phyloP scores from a whole-genome alignment of 148 eudicot species.

The Diospyros kaki region DNA sequence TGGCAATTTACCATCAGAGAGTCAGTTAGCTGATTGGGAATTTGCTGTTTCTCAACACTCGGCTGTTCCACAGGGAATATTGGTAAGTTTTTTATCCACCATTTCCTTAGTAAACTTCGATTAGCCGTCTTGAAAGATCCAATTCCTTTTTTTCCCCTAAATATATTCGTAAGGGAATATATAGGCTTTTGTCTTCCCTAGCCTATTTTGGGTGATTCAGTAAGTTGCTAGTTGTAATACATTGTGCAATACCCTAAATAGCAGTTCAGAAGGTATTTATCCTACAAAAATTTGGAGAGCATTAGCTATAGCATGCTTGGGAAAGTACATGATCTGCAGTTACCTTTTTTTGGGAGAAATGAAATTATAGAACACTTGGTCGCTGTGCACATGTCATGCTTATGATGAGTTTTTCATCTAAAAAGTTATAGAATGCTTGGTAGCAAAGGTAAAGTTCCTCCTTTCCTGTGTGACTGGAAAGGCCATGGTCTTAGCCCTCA shows the following conservation, averaged over 20 bases:
- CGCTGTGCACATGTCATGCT: too few relatives aligned
- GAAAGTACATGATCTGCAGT: background rate
- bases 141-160: background rate
- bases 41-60: slow-evolving; percentile 93
- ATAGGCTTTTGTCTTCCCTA: background rate
- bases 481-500: too few relatives aligned
- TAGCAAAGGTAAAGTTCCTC: too few relatives aligned
- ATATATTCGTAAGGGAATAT: too few relatives aligned
- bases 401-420: too few relatives aligned
- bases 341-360: too few relatives aligned
- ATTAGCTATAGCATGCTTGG: background rate
- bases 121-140: background rate
- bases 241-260: background rate
- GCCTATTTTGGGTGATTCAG: background rate
- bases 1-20: slow-evolving; percentile 82
- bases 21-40: slow-evolving; percentile 91
- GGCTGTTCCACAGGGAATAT: slow-evolving; percentile 92
- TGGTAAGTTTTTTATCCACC: slow-evolving; percentile 43
- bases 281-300: background rate
- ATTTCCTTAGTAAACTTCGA: background rate
- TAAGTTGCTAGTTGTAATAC: background rate
- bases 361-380: too few relatives aligned
- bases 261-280: background rate
- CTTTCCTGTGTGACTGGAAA: too few relatives aligned
- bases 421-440: too few relatives aligned